Base-by-base conservation (phyloP, 371 early-diverging fungal species). In the Smittium culicis region DNA sequence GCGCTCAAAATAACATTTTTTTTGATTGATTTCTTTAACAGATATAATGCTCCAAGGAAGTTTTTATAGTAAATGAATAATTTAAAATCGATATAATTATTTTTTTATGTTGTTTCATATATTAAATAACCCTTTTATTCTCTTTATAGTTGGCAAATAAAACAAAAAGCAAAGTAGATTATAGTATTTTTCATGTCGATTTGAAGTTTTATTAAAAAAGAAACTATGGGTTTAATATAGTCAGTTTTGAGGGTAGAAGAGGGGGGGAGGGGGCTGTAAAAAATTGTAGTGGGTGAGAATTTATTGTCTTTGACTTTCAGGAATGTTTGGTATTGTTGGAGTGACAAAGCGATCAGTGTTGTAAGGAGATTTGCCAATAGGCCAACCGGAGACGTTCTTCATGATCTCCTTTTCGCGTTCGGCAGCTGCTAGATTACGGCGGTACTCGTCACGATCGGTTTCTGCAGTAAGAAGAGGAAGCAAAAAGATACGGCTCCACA, bases 381-480 rank as follows among this genome's bases (percentile, higher is more conserved):
- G 82, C 92, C 94, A 92, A 35, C 81, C 89, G 29, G 84, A 80
- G 34, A 91, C 88, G 66, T 87, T 83, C 80, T 87, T 86, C 95
- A 95, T 97, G 68, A 90, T 86, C 69, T 85, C 88, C 31, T 84
- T 82, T 76, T 94, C 98, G 31, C 89, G 82, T 35, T 81, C 82
- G 61, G 85, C 82, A 58, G 86, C 79, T 11, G 91, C 89, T 54
- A 81, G 78, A 61, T 85, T 76, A n/a, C 94, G 84, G 63, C 96
- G 89, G 71, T 90, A 90, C 34, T 82, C 75, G 75, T 95, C 96
- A 54, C 98, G 87, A 77, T 97, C 98, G 1, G 86, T 75, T 81
- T 97, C 98, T 62, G 98, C 96, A 69, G 90, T 88, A 64, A 96
- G 82, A 70, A 95, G 72, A 3, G 98, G 98, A 34, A 88, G 74